Percentiles rank a stretch among this genome's conserved stretches.
Evolutionary conservation across 768 basidiomycete genomes (phyloP).

Genomic region (Butyriboletus loyo): DNA sequence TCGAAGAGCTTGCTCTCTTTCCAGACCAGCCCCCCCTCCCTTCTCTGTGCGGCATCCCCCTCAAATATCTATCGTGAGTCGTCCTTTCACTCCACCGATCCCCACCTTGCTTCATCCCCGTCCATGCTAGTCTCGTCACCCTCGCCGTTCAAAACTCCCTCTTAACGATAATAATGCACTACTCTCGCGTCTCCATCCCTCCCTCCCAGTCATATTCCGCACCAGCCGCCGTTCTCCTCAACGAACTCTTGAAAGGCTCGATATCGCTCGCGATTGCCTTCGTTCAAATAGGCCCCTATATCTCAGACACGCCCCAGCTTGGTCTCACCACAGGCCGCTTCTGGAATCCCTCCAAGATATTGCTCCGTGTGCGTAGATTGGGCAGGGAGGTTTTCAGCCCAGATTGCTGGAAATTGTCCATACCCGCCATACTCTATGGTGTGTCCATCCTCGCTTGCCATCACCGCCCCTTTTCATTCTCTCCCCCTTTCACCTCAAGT

Average conservation of each 20-base stretch:
- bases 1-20: constrained; percentile 45
- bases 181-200: constrained; percentile 81
- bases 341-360: constrained; percentile 35
- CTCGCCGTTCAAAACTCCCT: constrained; percentile 90
- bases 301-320: constrained; percentile 30
- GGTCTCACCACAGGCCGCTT: constrained; percentile 32
- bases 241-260: constrained; percentile 87
- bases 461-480: constrained; percentile 5
- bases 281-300: constrained; percentile 47
- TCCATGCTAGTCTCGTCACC: constrained; percentile 60
- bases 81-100: constrained; percentile 27
- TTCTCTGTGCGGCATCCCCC: constrained; percentile 62
- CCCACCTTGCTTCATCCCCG: background rate
- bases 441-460: constrained; percentile 12
- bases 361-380: constrained; percentile 53
- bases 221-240: constrained; percentile 91
- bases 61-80: constrained; percentile 75
- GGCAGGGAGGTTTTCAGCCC: constrained; percentile 73
- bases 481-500: constrained; percentile 38
- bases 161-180: constrained; percentile 93
- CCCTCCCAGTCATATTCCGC: constrained; percentile 82
- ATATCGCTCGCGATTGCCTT: constrained; percentile 90
- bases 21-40: constrained; percentile 41
- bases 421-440: constrained; percentile 94
- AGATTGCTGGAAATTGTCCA: constrained; percentile 97